A percentile compares a stretch with the other conserved stretches of the same genome.
phyloP scores from a whole-genome alignment of 768 basidiomycete genomes.

The Kwoniella newhampshirensis region DNA sequence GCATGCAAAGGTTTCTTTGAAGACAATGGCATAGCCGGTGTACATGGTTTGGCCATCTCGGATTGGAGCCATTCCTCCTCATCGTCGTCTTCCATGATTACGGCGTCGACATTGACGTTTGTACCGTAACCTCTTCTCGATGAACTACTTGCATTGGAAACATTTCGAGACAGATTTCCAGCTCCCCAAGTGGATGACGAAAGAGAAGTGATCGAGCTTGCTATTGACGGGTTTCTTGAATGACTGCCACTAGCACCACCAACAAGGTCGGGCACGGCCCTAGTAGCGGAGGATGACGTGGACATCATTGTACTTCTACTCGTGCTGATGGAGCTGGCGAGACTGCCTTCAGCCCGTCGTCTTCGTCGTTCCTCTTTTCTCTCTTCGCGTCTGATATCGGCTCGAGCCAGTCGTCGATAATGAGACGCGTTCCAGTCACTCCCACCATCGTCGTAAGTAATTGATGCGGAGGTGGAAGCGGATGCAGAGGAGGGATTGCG shows the following conservation, averaged over 20 bases:
- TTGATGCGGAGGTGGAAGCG: constrained; percentile 19
- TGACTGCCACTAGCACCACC: constrained; percentile 28
- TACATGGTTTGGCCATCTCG: constrained; percentile 13
- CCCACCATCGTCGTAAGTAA: constrained; percentile 4
- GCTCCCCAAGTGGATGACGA: constrained; percentile 30
- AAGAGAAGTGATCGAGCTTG: constrained; percentile 31
- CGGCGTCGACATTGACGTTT: constrained; percentile 27
- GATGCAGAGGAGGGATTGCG: constrained; percentile 36
- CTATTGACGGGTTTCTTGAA: constrained; percentile 34
- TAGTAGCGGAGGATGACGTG: constrained; percentile 22
- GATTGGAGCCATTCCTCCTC: constrained; percentile 38
- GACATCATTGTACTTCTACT: constrained; percentile 32
- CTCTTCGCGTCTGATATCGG: constrained; percentile 46
- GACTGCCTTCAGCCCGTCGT: constrained; percentile 35
- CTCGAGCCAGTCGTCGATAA: constrained; percentile 47
- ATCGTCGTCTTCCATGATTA: constrained; percentile 44
- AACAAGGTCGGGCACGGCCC: constrained; percentile 43
- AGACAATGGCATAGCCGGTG: constrained; percentile 10
- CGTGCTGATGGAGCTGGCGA: constrained; percentile 19
- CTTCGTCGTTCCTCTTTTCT: constrained; percentile 37
- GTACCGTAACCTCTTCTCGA: constrained; percentile 29
- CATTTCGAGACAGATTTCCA: constrained; percentile 32
- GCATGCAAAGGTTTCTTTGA: constrained; percentile 8
- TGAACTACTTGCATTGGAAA: constrained; percentile 30
- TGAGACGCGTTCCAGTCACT: constrained; percentile 45